Evolutionary conservation across 495 filamentous ascomycete species (phyloP).

Genomic region (Bacidia gigantensis): DNA sequence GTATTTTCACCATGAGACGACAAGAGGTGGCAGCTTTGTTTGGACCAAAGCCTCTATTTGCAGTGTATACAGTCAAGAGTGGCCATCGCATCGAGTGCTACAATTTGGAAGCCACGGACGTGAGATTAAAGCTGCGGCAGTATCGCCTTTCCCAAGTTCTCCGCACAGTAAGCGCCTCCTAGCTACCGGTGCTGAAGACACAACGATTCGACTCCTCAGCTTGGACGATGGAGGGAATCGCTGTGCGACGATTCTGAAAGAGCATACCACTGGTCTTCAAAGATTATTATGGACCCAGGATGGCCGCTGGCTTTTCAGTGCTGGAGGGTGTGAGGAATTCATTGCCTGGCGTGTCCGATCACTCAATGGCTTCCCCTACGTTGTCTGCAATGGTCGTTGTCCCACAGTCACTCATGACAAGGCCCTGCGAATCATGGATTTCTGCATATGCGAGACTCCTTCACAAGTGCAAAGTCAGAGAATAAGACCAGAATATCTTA

Average conservation of each 20-base stretch:
- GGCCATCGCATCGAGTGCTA: constrained; percentile 37
- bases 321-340: constrained; percentile 77
- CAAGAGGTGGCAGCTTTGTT: constrained; percentile 28
- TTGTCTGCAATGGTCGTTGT: constrained; percentile 49
- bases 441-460: constrained; percentile 36
- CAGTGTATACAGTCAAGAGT: constrained; percentile 34
- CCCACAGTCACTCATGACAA: constrained; percentile 42
- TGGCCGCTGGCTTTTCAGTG: constrained; percentile 62
- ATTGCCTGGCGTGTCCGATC: constrained; percentile 60
- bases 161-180: constrained; percentile 29
- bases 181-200: constrained; percentile 86
- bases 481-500: constrained; percentile 25
- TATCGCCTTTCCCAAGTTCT: constrained; percentile 30
- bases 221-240: constrained; percentile 18
- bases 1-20: constrained; percentile 31
- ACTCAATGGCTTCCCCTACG: constrained; percentile 41
- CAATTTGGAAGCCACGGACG: constrained; percentile 66
- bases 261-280: constrained; percentile 74
- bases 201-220: constrained; percentile 59
- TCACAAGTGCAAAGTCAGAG: constrained; percentile 6
- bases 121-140: constrained; percentile 70
- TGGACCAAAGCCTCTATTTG: constrained; percentile 37
- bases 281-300: constrained; percentile 56
- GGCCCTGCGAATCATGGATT: constrained; percentile 68
- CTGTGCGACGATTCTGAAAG: constrained; percentile 50